Conservation (phyloP, 2,329 filamentous ascomycete genomes). For the Hymenoscyphus fraxineus region DNA sequence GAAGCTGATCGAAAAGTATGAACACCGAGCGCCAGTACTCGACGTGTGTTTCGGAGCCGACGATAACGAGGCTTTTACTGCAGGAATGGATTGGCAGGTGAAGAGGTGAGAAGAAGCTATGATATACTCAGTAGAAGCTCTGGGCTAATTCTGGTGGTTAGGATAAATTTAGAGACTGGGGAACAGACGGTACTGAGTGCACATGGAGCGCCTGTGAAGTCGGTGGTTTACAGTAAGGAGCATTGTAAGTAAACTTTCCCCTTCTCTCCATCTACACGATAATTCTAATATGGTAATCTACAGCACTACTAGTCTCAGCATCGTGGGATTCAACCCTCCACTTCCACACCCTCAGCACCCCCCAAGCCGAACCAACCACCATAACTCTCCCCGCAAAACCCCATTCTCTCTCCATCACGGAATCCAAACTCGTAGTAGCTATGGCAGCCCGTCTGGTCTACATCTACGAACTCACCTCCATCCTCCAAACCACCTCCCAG, state of each 20-base stretch:
- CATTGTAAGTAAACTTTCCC: conserved; percentile 49
- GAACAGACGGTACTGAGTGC: conserved; percentile 72
- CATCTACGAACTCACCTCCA: conserved; percentile 81
- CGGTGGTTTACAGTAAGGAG: conserved; percentile 74
- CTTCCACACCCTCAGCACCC: conserved; percentile 63
- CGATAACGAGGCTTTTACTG: conserved; percentile 80
- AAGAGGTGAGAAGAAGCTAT: conserved; percentile 51
- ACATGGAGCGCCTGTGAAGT: conserved; percentile 76
- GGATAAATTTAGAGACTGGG: conserved; percentile 68
- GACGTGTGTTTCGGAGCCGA: conserved; percentile 86
- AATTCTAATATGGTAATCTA: conserved; percentile 12
- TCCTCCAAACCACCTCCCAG: conserved; percentile 54
- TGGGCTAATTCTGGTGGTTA: conserved; percentile 27
- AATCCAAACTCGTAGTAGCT: conserved; percentile 82
- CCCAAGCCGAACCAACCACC: conserved; percentile 52
- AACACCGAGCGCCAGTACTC: conserved; percentile 80
- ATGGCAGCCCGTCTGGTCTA: conserved; percentile 93
- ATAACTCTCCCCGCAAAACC: conserved; percentile 80
- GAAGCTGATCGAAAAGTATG: conserved; percentile 67
- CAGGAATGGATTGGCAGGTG: conserved; percentile 83
- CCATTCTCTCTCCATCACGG: conserved; percentile 76
- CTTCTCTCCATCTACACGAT: conserved; percentile 11
- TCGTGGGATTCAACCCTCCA: conserved; percentile 94
- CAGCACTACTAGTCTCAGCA: conserved; percentile 75
- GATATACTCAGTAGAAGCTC: not conserved